Conservation (phyloP, 1,284 basidiomycete genomes). For the Tilletia caries region DNA sequence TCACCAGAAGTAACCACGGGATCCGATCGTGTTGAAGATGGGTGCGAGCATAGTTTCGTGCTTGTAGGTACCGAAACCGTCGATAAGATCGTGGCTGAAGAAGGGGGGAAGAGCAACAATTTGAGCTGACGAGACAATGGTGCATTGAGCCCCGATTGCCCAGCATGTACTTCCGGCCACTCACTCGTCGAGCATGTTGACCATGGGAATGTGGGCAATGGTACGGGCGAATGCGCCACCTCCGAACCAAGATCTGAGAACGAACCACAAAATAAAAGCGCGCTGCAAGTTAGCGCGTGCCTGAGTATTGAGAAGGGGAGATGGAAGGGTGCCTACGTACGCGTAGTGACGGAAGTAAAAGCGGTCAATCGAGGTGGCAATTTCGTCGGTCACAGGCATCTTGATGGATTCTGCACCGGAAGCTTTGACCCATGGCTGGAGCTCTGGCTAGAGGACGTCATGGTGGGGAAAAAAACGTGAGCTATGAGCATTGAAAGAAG, state of each 20-base stretch:
- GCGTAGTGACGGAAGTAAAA: constrained; percentile 72
- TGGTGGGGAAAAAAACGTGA: neutral
- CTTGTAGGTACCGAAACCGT: constrained; percentile 78
- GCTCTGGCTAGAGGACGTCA: constrained; percentile 48
- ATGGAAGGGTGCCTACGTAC: constrained; percentile 52
- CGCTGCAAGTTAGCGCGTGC: too few relatives aligned
- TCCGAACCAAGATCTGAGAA: constrained; percentile 64
- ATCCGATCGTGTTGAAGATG: constrained; percentile 46
- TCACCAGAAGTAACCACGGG: constrained; percentile 42
- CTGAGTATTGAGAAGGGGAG: constrained; percentile 66
- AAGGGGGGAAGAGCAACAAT: too few relatives aligned
- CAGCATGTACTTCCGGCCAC: too few relatives aligned
- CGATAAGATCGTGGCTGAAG: constrained; percentile 72
- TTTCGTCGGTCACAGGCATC: constrained; percentile 69
- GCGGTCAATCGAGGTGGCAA: constrained; percentile 74
- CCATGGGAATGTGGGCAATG: constrained; percentile 78
- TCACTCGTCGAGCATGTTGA: constrained; percentile 65
- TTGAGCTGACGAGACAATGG: too few relatives aligned
- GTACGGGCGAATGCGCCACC: constrained; percentile 86
- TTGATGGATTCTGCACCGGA: constrained; percentile 66
- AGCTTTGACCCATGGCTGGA: constrained; percentile 75
- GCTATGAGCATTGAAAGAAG: neutral
- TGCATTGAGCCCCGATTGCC: too few relatives aligned
- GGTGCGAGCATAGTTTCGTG: constrained; percentile 25
- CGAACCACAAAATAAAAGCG: constrained; percentile 59